A percentile compares a stretch with the other conserved stretches of the same genome.
Conservation (phyloP, 2,329 filamentous ascomycete species). For the Gliomastix tumulicola region DNA sequence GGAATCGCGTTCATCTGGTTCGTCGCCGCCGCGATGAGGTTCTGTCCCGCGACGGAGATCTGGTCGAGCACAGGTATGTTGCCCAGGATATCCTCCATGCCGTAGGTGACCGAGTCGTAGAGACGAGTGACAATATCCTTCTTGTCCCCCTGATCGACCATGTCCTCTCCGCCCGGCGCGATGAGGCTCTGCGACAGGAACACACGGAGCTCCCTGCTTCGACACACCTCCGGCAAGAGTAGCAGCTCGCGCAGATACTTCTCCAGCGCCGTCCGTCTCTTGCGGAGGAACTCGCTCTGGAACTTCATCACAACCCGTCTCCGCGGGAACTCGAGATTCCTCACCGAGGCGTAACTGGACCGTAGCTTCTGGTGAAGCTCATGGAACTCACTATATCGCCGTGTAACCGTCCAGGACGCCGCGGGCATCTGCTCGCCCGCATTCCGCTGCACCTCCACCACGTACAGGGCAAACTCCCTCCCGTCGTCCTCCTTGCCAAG, state of each 20-base stretch:
- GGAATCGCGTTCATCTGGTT: constrained; percentile 53
- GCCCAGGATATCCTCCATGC: constrained; percentile 95
- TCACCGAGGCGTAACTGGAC: constrained; percentile 77
- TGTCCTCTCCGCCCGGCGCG: constrained; percentile 51
- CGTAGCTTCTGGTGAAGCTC: constrained; percentile 88
- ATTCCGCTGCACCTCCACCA: constrained; percentile 83
- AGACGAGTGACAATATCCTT: constrained; percentile 88
- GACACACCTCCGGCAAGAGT: constrained; percentile 84
- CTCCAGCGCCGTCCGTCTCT: constrained; percentile 76
- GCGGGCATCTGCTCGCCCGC: constrained; percentile 94
- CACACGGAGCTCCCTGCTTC: constrained; percentile 82
- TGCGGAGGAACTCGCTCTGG: constrained; percentile 91
- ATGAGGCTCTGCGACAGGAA: constrained; percentile 88
- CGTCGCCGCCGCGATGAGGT: constrained; percentile 72
- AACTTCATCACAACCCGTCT: constrained; percentile 93
- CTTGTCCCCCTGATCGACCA: constrained; percentile 56
- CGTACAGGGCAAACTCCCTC: constrained; percentile 87
- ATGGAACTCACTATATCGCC: constrained; percentile 94
- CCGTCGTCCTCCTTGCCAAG: constrained; percentile 89
- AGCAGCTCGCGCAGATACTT: constrained; percentile 78
- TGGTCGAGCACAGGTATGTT: constrained; percentile 95
- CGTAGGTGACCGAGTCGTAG: constrained; percentile 94
- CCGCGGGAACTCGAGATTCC: constrained; percentile 85
- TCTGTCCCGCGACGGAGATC: constrained; percentile 86
- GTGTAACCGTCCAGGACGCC: constrained; percentile 88